phyloP scores from a whole-genome alignment of 306 rosid genomes.

The Acacia melanoxylon region DNA sequence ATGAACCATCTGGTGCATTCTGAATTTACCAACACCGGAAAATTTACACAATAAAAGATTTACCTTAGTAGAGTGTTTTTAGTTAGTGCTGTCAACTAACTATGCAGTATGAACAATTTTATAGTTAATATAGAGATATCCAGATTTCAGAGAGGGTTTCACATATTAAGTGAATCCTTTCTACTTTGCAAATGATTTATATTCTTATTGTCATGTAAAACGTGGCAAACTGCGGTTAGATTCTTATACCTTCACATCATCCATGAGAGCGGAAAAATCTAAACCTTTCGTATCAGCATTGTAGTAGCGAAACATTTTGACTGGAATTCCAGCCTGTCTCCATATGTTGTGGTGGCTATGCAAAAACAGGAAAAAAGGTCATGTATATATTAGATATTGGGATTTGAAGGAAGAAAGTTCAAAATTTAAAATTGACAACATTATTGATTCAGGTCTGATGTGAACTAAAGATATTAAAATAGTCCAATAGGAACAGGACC shows the following conservation, averaged over 20 bases:
- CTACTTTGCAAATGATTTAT: not conserved
- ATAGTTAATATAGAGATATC: not conserved
- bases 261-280: constrained; percentile 66
- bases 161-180: not conserved
- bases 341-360: constrained; percentile 86
- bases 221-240: not conserved
- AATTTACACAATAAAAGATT: constrained; percentile 5
- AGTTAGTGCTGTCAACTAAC: not conserved
- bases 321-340: constrained; percentile 75
- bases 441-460: not conserved
- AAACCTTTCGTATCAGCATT: constrained; percentile 71
- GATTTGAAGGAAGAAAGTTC: not conserved
- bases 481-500: constrained; percentile 24
- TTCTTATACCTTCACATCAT: constrained; percentile 54
- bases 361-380: not conserved
- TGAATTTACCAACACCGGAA: constrained; percentile 22
- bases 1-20: constrained; percentile 84
- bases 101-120: not conserved
- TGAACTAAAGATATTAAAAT: not conserved
- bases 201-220: not conserved
- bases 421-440: not conserved
- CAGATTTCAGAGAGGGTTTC: not conserved
- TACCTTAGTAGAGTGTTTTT: not conserved
- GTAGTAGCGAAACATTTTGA: constrained; percentile 76
- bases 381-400: constrained; percentile 23